These are phyloP conservation scores for Wickerhamiella shivajii DNA, from an alignment of 805 yeast genomes.

Conservation along the genomic window DNA sequence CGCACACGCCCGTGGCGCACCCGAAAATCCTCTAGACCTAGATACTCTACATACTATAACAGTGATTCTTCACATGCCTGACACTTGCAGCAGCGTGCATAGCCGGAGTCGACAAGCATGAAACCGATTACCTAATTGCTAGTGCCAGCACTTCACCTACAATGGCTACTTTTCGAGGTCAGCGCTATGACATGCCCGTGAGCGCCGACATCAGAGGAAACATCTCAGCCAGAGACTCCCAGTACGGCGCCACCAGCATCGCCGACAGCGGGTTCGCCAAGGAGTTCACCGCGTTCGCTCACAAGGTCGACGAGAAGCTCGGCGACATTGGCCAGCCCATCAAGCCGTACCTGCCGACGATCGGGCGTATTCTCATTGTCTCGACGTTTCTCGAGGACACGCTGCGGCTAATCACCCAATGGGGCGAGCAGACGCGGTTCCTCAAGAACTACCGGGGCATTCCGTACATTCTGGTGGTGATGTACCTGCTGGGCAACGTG, in stretches of 20 bases:
- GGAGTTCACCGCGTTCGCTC: slow-evolving; percentile 15
- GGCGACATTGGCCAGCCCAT: slow-evolving; percentile 24
- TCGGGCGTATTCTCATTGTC: slow-evolving; percentile 81
- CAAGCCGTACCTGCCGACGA: slow-evolving; percentile 49
- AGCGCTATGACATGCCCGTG: slow-evolving; percentile 12
- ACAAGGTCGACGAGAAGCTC: slow-evolving; percentile 21
- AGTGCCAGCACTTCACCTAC: too few relatives aligned
- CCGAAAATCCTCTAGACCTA: too few relatives aligned
- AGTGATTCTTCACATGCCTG: too few relatives aligned
- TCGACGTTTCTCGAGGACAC: slow-evolving; percentile 91
- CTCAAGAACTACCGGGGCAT: slow-evolving; percentile 64
- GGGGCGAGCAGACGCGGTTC: slow-evolving; percentile 83
- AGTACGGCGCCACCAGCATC: slow-evolving; percentile 8
- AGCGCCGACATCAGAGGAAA: slow-evolving; percentile 6
- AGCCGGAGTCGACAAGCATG: too few relatives aligned
- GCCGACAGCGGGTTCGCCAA: slow-evolving; percentile 8
- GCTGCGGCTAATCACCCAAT: slow-evolving; percentile 66
- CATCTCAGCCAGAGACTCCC: slow-evolving; percentile 6
- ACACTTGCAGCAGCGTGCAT: too few relatives aligned
- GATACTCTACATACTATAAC: too few relatives aligned
- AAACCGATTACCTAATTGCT: too few relatives aligned
- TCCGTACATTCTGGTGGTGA: slow-evolving; percentile 61
- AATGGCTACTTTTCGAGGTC: slow-evolving; percentile 9
- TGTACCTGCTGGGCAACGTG: slow-evolving; percentile 53
- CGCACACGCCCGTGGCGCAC: too few relatives aligned